phyloP scores from a whole-genome alignment of 768 basidiomycete species.

The Candolleomyces efflorescens region DNA sequence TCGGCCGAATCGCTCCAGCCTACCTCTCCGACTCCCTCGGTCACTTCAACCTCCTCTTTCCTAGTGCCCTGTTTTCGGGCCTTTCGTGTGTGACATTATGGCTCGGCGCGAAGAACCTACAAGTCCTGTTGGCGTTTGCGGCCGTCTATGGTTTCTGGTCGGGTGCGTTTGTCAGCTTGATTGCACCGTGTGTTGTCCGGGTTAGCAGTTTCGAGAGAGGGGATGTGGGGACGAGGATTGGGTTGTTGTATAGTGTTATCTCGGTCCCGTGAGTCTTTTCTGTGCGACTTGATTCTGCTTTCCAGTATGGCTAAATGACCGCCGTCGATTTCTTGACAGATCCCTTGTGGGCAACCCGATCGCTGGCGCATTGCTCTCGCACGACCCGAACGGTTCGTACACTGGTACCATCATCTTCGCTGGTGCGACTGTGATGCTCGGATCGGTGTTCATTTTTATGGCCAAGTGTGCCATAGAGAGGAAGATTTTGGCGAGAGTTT shows the following conservation, averaged over 20 bases:
- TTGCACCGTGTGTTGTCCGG: slow-evolving; percentile 65
- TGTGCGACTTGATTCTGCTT: not conserved
- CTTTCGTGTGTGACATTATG: slow-evolving; percentile 56
- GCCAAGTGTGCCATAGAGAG: slow-evolving; percentile 44
- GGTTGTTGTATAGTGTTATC: slow-evolving; percentile 59
- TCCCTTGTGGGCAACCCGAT: slow-evolving; percentile 61
- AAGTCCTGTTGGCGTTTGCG: slow-evolving; percentile 46
- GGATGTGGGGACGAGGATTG: slow-evolving; percentile 60
- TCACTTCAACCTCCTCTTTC: slow-evolving; percentile 61
- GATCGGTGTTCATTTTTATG: slow-evolving; percentile 52
- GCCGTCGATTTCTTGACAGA: slow-evolving; percentile 26
- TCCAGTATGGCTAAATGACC: no score
- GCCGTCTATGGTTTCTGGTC: slow-evolving; percentile 59
- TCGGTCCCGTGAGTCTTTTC: slow-evolving; percentile 62
- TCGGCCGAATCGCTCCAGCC: slow-evolving; percentile 63
- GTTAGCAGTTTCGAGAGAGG: slow-evolving; percentile 45
- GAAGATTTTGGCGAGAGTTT: slow-evolving; percentile 43
- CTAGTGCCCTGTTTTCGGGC: slow-evolving; percentile 59
- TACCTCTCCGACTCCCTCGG: slow-evolving; percentile 63
- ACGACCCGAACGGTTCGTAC: slow-evolving; percentile 35
- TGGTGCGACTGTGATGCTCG: slow-evolving; percentile 53
- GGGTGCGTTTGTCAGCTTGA: slow-evolving; percentile 63
- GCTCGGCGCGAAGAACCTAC: slow-evolving; percentile 41
- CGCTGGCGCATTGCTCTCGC: slow-evolving; percentile 52
- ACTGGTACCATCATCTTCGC: slow-evolving; percentile 55